These are phyloP conservation scores for Fusarium pseudonygamai DNA, from an alignment of 2,329 filamentous ascomycete species.

Conservation along the genomic window DNA sequence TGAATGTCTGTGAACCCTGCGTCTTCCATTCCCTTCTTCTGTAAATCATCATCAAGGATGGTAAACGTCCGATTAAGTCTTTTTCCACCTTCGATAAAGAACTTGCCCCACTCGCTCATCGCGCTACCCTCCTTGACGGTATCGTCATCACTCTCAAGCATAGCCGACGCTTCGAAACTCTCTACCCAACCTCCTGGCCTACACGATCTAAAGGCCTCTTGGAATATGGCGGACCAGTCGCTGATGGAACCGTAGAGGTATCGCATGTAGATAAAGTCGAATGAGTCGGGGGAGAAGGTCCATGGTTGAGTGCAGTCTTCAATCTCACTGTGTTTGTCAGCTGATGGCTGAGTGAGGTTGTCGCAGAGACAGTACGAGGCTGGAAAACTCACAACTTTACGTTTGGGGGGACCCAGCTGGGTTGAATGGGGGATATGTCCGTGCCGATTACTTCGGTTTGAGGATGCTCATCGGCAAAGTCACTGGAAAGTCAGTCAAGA, in stretches of 20 bases:
- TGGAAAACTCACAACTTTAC: neutral
- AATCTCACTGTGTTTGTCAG: neutral
- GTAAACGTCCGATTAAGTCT: neutral
- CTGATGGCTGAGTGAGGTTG: fast-evolving
- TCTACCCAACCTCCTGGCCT: constrained; percentile 1
- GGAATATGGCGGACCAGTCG: neutral
- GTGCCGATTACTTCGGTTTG: neutral
- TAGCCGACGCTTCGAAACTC: constrained; percentile 1
- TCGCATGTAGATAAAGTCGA: constrained; percentile 7
- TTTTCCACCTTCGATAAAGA: neutral
- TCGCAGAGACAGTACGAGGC: fast-evolving
- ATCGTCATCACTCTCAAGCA: constrained; percentile 2
- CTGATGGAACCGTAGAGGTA: constrained; percentile 5
- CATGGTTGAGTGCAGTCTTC: constrained; percentile 15
- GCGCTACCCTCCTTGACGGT: neutral
- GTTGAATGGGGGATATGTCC: constrained; percentile 9
- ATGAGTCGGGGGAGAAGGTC: neutral
- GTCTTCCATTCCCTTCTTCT: neutral
- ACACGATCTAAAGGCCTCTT: neutral
- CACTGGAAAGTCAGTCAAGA: neutral
- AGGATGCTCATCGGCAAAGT: constrained; percentile 11
- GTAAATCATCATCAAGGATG: neutral
- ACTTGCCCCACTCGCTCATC: constrained; percentile 3
- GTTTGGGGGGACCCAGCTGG: constrained; percentile 4
- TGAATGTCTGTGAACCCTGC: neutral